Evolutionary conservation across 1,284 basidiomycete genomes (phyloP).

Genomic region (Melampsora americana): DNA sequence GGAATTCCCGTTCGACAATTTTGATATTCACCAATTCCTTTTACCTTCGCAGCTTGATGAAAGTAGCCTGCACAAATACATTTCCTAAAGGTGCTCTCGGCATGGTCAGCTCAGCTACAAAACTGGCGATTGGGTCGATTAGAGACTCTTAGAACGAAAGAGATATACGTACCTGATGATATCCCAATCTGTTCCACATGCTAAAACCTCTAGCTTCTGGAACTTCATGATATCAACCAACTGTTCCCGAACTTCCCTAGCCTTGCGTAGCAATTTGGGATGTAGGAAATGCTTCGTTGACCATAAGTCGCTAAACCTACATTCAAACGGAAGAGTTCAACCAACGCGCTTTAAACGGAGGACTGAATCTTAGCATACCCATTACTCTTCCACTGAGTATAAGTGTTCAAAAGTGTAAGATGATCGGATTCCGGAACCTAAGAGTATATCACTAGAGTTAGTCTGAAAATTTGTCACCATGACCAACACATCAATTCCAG

Average conservation of each 20-base stretch:
- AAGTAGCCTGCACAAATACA: conserved; percentile 98
- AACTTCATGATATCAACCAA: conserved; percentile 98
- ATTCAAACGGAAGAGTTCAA: conserved; percentile 34
- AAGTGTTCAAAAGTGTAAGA: conserved; percentile 90
- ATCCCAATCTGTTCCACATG: conserved; percentile 93
- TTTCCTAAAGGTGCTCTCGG: conserved; percentile 63
- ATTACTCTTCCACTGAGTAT: conserved; percentile 95
- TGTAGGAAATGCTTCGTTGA: conserved; percentile 90
- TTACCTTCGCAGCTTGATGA: conserved; percentile 95
- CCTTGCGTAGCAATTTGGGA: conserved; percentile 90
- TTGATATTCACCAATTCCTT: conserved; percentile 97
- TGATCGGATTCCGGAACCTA: conserved; percentile 88
- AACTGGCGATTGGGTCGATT: no score
- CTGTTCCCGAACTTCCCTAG: conserved; percentile 90
- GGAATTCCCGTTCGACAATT: conserved; percentile 91
- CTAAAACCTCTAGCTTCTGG: conserved; percentile 87
- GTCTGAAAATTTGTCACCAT: not conserved
- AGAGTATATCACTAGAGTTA: not conserved
- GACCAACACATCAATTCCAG: not conserved
- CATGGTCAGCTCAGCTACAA: conserved; percentile 15
- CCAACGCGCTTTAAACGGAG: conserved; percentile 58
- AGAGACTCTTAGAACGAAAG: not conserved
- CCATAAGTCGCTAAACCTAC: conserved; percentile 75
- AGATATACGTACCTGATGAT: conserved; percentile 65
- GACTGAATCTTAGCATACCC: conserved; percentile 61